Conservation (phyloP, 495 filamentous ascomycete species). For the Aspergillus biplanus region DNA sequence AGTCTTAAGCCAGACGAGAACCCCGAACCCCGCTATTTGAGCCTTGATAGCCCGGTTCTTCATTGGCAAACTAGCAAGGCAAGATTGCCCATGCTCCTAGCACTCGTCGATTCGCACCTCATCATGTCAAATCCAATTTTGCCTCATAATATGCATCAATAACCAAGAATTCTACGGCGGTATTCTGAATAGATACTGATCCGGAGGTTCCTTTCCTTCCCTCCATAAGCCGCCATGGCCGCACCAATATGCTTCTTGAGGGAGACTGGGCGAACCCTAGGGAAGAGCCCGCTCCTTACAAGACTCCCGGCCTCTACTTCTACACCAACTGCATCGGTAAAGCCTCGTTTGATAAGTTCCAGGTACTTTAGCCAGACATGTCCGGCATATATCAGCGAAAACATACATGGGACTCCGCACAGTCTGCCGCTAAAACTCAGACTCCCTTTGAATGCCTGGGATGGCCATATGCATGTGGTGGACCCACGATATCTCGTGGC, state of each 20-base stretch:
- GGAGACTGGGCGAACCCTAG: background rate
- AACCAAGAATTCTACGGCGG: background rate
- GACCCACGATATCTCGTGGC: constrained; percentile 47
- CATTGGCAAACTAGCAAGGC: background rate
- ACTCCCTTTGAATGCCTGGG: constrained; percentile 49
- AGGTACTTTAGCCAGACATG: background rate
- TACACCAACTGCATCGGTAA: background rate
- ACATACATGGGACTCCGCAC: constrained; percentile 1
- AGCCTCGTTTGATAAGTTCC: constrained; percentile 5
- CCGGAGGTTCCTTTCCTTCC: background rate
- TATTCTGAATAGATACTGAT: background rate
- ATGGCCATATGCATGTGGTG: constrained; percentile 58
- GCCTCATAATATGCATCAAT: background rate
- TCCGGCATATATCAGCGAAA: background rate
- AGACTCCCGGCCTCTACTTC: background rate
- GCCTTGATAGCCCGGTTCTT: background rate
- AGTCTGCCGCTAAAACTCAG: constrained; percentile 27
- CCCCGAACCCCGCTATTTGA: background rate
- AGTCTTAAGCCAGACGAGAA: background rate
- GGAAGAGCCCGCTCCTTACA: background rate
- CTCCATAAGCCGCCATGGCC: background rate
- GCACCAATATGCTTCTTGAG: background rate
- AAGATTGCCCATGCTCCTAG: background rate
- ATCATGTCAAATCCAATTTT: background rate
- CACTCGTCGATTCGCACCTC: background rate